These are phyloP conservation scores for Acrodontium crateriforme DNA, from an alignment of 2,329 filamentous ascomycete species.

Conservation along the genomic window DNA sequence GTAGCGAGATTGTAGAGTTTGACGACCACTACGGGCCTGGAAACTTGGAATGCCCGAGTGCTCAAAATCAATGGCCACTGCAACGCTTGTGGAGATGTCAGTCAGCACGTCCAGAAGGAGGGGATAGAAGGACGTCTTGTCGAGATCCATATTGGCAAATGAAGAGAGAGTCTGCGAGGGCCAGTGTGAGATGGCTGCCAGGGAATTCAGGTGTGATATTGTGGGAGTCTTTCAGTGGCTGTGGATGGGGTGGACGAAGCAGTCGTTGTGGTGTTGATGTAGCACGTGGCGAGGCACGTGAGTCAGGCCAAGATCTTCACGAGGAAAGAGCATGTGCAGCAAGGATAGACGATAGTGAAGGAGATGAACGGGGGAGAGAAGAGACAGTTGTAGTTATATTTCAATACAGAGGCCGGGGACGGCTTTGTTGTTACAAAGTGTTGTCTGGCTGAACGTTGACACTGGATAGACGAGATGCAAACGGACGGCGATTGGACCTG, in stretches of 20 bases:
- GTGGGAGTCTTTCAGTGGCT: too few relatives aligned
- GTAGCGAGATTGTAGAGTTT: slow-evolving; percentile 47
- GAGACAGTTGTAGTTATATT: too few relatives aligned
- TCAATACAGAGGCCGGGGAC: too few relatives aligned
- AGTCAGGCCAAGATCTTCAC: too few relatives aligned
- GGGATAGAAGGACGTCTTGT: slow-evolving; percentile 34
- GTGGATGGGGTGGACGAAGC: not conserved
- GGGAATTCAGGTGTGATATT: slow-evolving; percentile 4
- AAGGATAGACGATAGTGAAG: too few relatives aligned
- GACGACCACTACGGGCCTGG: slow-evolving; percentile 24
- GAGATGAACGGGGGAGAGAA: too few relatives aligned
- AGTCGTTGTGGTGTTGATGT: slow-evolving; percentile 9
- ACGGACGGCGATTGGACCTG: too few relatives aligned
- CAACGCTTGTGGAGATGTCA: slow-evolving; percentile 44
- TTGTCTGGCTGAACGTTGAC: too few relatives aligned
- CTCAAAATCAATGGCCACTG: slow-evolving; percentile 53
- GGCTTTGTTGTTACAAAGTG: too few relatives aligned
- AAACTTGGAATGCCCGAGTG: slow-evolving; percentile 47
- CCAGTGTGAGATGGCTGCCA: slow-evolving; percentile 6
- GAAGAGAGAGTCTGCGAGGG: too few relatives aligned
- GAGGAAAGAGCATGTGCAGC: too few relatives aligned
- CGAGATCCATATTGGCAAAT: slow-evolving; percentile 41
- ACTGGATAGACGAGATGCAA: too few relatives aligned
- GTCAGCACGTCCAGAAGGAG: slow-evolving; percentile 43
- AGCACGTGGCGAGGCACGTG: slow-evolving; percentile 15